phyloP scores from a whole-genome alignment of 2,329 filamentous ascomycete species.

The Dactylellina leptospora region DNA sequence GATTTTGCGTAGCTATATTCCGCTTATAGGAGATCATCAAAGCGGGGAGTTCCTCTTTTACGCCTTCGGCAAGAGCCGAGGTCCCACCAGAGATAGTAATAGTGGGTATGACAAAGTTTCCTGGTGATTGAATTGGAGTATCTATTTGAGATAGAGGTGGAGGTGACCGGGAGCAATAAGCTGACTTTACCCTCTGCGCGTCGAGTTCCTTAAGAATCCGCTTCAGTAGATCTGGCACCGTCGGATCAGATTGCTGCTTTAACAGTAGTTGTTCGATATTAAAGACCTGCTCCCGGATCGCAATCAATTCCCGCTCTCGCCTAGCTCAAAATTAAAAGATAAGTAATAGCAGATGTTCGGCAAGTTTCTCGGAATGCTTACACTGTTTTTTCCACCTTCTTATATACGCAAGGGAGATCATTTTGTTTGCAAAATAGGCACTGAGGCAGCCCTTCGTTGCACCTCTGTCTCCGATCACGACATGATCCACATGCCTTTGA shows the following conservation, averaged over 20 bases:
- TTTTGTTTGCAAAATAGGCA: conserved; percentile 89
- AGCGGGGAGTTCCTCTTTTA: conserved; percentile 59
- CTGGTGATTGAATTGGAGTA: conserved; percentile 26
- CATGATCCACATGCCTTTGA: conserved; percentile 91
- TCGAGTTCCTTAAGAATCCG: conserved; percentile 39
- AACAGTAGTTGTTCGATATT: conserved; percentile 58
- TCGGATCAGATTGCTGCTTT: conserved; percentile 57
- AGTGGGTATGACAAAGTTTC: conserved; percentile 55
- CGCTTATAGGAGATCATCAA: conserved; percentile 83
- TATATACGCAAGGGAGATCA: conserved; percentile 82
- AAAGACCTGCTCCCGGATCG: conserved; percentile 63
- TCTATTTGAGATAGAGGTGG: conserved; percentile 36
- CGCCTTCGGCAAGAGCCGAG: conserved; percentile 62
- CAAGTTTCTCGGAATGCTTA: conserved; percentile 63
- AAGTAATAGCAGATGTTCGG: no score
- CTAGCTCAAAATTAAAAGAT: conserved; percentile 54
- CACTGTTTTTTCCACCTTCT: conserved; percentile 91
- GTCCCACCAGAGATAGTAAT: conserved; percentile 60
- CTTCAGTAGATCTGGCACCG: conserved; percentile 58
- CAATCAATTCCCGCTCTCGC: conserved; percentile 65
- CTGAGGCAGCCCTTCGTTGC: conserved; percentile 83
- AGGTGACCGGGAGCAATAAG: no score
- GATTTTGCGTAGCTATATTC: conserved; percentile 82
- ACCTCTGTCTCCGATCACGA: conserved; percentile 86
- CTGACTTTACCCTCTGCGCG: no score